These are phyloP conservation scores for Neonectria hederae DNA, from an alignment of 2,329 filamentous ascomycete species.

Conservation along the genomic window DNA sequence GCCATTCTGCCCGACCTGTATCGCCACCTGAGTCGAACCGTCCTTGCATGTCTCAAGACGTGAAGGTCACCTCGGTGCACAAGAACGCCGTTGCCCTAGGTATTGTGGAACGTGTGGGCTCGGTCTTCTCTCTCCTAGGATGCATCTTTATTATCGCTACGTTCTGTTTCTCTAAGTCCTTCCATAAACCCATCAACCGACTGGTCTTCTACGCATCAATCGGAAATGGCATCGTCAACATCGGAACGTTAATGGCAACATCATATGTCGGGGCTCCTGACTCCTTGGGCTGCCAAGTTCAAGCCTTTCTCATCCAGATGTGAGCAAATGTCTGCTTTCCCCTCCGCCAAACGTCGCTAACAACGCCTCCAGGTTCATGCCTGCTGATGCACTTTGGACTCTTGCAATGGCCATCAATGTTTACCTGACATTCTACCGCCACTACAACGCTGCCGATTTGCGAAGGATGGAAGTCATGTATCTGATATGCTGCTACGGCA, in stretches of 20 bases:
- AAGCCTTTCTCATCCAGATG: conserved; percentile 80
- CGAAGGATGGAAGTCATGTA: conserved; percentile 47
- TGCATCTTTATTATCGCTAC: conserved; percentile 71
- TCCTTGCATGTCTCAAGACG: not conserved
- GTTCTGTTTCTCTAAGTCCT: conserved; percentile 69
- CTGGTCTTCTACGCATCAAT: conserved; percentile 82
- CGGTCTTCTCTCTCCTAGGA: conserved; percentile 14
- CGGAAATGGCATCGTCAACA: conserved; percentile 78
- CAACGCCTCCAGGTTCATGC: conserved; percentile 3
- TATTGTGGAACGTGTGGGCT: conserved; percentile 17
- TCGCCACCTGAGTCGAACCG: not conserved
- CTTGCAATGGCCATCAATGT: conserved; percentile 84
- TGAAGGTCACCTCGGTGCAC: not conserved
- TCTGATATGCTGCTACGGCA: conserved; percentile 12
- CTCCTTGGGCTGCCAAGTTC: conserved; percentile 67
- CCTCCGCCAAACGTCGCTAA: not conserved
- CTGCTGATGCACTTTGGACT: conserved; percentile 74
- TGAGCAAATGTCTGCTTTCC: conserved; percentile 49
- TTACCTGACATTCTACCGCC: conserved; percentile 78
- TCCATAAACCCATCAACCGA: conserved; percentile 83
- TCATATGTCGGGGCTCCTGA: conserved; percentile 58
- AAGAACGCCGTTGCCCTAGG: not conserved
- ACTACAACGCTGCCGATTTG: conserved; percentile 70
- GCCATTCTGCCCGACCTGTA: not conserved
- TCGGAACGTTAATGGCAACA: conserved; percentile 72